Percentiles rank a stretch among this genome's conserved stretches.
phyloP scores from a whole-genome alignment of 192 early-diverging fungal genomes.

The Backusella tuberculispora region DNA sequence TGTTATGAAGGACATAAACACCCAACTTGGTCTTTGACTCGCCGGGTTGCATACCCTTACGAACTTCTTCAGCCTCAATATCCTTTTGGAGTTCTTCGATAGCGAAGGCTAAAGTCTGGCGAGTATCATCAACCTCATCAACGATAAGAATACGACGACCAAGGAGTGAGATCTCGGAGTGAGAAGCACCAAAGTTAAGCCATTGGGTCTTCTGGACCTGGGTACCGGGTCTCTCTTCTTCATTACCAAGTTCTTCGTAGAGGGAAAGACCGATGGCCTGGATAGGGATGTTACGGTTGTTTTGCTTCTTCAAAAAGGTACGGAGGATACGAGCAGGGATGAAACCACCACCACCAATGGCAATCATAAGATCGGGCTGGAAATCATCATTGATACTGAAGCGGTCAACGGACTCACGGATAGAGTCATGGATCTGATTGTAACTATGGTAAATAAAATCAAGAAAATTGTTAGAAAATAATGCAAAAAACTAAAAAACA shows the following conservation, averaged over 20 bases:
- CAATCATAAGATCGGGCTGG: conserved; percentile 73
- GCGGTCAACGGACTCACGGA: conserved; percentile 60
- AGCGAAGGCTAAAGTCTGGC: conserved; percentile 73
- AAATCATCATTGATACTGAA: conserved; percentile 64
- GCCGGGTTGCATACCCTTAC: conserved; percentile 27
- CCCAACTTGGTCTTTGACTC: conserved; percentile 59
- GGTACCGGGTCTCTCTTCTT: conserved; percentile 49
- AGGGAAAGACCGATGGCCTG: conserved; percentile 77
- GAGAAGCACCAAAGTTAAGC: conserved; percentile 74
- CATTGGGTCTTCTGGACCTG: conserved; percentile 82
- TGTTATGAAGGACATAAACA: conserved; percentile 81
- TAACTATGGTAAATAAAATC: conserved; percentile 39
- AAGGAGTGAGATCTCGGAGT: conserved; percentile 62
- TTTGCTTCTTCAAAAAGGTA: conserved; percentile 71
- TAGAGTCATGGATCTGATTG: conserved; percentile 64
- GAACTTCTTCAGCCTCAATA: conserved; percentile 47
- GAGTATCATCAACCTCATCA: conserved; percentile 81
- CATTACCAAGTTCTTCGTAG: conserved; percentile 64
- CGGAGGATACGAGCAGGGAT: conserved; percentile 77
- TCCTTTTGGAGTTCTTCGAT: conserved; percentile 74
- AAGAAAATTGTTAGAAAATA: background rate
- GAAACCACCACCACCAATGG: conserved; percentile 81
- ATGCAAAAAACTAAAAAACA: background rate
- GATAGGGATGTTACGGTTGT: conserved; percentile 76
- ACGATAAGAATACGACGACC: conserved; percentile 78